Percentiles rank a stretch among this genome's conserved stretches.
Conservation (phyloP, 1,284 basidiomycete species). For the Flammula alnicola region DNA sequence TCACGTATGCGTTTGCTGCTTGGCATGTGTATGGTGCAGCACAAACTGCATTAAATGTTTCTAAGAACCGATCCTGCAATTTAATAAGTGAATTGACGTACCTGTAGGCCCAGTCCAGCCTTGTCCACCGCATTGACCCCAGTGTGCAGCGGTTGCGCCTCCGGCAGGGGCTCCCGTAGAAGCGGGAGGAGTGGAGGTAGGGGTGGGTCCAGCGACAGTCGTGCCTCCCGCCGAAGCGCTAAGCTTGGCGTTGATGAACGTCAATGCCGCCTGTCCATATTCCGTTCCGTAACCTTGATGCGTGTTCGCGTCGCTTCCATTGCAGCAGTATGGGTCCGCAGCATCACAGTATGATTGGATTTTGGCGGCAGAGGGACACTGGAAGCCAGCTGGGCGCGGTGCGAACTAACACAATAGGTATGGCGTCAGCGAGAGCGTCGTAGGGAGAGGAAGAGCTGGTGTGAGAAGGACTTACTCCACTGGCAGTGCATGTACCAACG, state of each 20-base stretch:
- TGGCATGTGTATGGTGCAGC: constrained; percentile 22
- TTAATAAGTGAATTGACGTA: not conserved
- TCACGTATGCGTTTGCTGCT: constrained; percentile 18
- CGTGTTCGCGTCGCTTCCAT: constrained; percentile 30
- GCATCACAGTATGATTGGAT: constrained; percentile 38
- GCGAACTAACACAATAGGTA: constrained; percentile 26
- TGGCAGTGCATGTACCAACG: constrained; percentile 34
- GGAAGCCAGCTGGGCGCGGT: constrained; percentile 35
- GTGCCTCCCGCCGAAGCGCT: too few relatives aligned
- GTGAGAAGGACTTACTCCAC: constrained; percentile 28
- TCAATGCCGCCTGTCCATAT: constrained; percentile 32
- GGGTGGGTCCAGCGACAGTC: too few relatives aligned
- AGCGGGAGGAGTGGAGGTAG: too few relatives aligned
- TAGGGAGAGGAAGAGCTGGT: not conserved
- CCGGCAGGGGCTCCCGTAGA: constrained; percentile 7
- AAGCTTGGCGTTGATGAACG: constrained; percentile 28
- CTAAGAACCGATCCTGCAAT: too few relatives aligned
- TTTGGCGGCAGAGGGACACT: constrained; percentile 31
- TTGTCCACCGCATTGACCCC: constrained; percentile 23
- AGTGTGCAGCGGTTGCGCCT: constrained; percentile 21
- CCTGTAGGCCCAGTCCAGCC: constrained; percentile 22
- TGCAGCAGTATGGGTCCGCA: constrained; percentile 37
- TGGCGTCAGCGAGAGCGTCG: not conserved
- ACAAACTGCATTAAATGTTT: constrained; percentile 6
- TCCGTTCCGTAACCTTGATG: constrained; percentile 35